Base-by-base conservation (phyloP, 73 alveolate species). In the Paramecium sonneborni region DNA sequence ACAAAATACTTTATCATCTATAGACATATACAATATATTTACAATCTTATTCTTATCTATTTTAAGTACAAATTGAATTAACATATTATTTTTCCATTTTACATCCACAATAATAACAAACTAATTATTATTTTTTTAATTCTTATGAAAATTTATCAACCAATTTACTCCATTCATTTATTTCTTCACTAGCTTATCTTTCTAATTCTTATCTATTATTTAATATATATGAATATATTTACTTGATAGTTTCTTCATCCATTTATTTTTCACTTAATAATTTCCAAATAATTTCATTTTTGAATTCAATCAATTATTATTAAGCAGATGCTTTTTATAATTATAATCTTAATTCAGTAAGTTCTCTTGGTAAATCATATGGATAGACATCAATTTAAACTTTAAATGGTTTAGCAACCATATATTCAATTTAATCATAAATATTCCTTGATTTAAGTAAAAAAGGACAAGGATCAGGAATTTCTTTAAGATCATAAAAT, bases 391-490 rank as follows among this genome's bases (percentile, higher is more conserved):
- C 93, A 24, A 86, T 86, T 37, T 86, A 41, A 5, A 86, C 55
- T 68, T 86, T 86, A 6, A 86, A 58, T 62, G 93, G 93, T 67
- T 86, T 86, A 7, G 93, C 93, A 24, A 86, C 93, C 62, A 62
- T 37, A 86, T 62, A 86, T 62, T 86, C 93, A n/a, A 86, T 86
- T 14, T 34, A 34, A 41, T 86, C 93, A 86, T 86, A 86, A 32
- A 86, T 52, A 4, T 72, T 57, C 35, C 93, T 86, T 7, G 93
- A 72, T 86, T 62, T 86, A 0, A 86, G 20, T 9, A 86, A 76
- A 8, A 86, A 86, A 39, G 84, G 88, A 11, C 57, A 62, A 24
- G 93, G 93, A 20, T 86, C 93, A 20, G 52, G 86, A 30, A 56
- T 56, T n/a, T 86, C 85, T 24, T 86, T 86, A 7, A 86, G 58